Evolutionary conservation across 495 filamentous ascomycete genomes (phyloP).

Genomic region (Podospora appendiculata): DNA sequence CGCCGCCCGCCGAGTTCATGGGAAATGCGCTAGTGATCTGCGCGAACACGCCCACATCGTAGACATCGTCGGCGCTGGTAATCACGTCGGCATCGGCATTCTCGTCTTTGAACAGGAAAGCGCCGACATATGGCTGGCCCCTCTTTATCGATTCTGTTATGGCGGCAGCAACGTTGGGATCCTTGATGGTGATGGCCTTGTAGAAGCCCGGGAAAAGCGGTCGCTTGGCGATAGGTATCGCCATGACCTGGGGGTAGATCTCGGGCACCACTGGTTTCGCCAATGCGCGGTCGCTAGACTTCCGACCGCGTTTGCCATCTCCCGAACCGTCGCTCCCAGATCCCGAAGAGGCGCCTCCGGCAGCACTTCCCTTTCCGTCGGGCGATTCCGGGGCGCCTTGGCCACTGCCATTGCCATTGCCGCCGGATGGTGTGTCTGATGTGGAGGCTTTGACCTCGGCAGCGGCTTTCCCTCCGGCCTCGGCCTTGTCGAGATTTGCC

Average conservation of each 20-base stretch:
- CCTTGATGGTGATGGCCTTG: slow-evolving; percentile 92
- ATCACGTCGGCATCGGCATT: slow-evolving; percentile 87
- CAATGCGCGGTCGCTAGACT: slow-evolving; percentile 60
- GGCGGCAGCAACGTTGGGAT: slow-evolving; percentile 78
- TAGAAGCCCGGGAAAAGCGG: slow-evolving; percentile 98
- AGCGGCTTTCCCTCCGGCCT: slow-evolving; percentile 31
- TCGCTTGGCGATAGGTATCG: slow-evolving; percentile 92
- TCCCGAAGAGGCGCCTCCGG: slow-evolving; percentile 30
- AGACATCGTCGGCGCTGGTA: slow-evolving; percentile 76
- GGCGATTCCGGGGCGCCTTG: slow-evolving; percentile 27
- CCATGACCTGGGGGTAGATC: slow-evolving; percentile 96
- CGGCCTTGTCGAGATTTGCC: slow-evolving; percentile 33
- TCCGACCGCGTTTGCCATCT: slow-evolving; percentile 52
- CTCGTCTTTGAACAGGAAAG: slow-evolving; percentile 95
- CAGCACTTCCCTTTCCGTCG: slow-evolving; percentile 36
- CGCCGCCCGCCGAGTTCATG: slow-evolving; percentile 51
- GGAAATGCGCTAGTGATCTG: slow-evolving; percentile 95
- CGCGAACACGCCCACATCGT: slow-evolving; percentile 93
- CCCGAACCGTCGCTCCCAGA: slow-evolving; percentile 36
- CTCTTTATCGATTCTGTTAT: slow-evolving; percentile 95
- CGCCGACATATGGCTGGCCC: slow-evolving; percentile 97
- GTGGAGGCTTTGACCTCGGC: slow-evolving; percentile 30
- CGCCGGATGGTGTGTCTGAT: slow-evolving; percentile 25
- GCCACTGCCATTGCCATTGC: slow-evolving; percentile 13
- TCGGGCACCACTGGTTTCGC: slow-evolving; percentile 86